Evolutionary conservation across 2,329 filamentous ascomycete species (phyloP), one percentile per base, ranked within the genome.

Genomic region (Pseudocercospora fijiensis): DNA sequence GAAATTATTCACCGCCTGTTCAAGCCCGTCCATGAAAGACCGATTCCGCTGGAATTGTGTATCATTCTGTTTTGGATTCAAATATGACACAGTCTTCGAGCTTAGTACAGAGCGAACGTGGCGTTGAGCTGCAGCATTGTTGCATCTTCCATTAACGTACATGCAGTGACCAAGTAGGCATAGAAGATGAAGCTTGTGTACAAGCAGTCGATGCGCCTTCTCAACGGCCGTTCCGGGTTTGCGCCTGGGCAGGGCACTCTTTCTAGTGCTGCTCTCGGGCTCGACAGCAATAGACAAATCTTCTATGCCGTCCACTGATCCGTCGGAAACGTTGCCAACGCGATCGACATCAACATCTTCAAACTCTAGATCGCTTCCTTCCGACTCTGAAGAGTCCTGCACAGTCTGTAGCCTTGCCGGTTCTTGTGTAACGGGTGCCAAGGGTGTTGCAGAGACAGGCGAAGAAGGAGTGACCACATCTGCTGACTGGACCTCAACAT

Each of bases 151-250:
- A 73, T 98, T 99, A 61, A 73, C 93, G 87, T 62, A 86, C 82
- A 68, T 90, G 85, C 16, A 88, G 76, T 98, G 91, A 9, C 87
- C 86, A 16, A 99, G 78, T 1, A 99, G 82, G 74, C 91, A 96
- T 13, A 97, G 79, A 0, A 98, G 69, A 77, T 99, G 93, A 65
- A 88, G 82, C 76, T 94, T 96, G 76, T 99, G 95, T n/a, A 92
- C 83, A 58, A 91, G 85, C 28, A 95, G 75, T 20, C 93, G 86
- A 28, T 83, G 74, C 53, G 81, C 83, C 66, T 83, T 87, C 66
- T 89, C 87, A 0, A 81, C 80, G 6, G 80, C 79, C 1, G 84
- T 84, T 16, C 84, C 78, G 20, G 84, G 81, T 65, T 83, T 85
- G 58, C 84, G 79, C 67, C 80, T 79, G 27, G 73, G 65, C 60